These are phyloP conservation scores for Diutina pseudorugosa DNA, from an alignment of 1,139 yeast genomes.

Conservation along the genomic window DNA sequence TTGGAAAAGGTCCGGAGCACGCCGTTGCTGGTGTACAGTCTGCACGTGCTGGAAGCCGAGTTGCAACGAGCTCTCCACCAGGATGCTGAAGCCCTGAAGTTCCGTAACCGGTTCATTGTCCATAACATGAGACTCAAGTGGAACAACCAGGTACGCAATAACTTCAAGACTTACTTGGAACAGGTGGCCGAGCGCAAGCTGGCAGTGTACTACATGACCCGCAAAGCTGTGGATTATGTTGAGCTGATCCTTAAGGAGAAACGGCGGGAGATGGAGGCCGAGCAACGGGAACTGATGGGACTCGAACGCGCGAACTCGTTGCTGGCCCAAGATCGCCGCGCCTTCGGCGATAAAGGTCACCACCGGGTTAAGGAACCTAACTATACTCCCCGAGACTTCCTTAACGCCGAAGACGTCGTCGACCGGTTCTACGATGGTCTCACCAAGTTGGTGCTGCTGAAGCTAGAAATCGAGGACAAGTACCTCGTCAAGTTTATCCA, in stretches of 20 bases:
- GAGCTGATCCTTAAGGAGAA: slow-evolving; percentile 9
- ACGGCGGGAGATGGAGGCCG: background rate
- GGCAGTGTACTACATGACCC: slow-evolving; percentile 49
- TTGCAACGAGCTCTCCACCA: background rate
- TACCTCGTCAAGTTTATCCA: slow-evolving; percentile 29
- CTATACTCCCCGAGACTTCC: slow-evolving; percentile 9
- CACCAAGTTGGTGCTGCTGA: slow-evolving; percentile 13
- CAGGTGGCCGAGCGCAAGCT: slow-evolving; percentile 45
- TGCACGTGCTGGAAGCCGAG: background rate
- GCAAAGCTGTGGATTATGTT: slow-evolving; percentile 61
- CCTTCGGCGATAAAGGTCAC: background rate
- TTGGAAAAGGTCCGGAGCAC: background rate
- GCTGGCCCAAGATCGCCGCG: background rate
- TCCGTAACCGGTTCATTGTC: slow-evolving; percentile 67
- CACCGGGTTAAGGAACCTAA: background rate
- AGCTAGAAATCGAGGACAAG: slow-evolving; percentile 25
- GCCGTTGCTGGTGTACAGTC: background rate
- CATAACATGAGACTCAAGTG: slow-evolving; percentile 72
- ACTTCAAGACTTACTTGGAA: slow-evolving; percentile 50
- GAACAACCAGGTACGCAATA: slow-evolving; percentile 59
- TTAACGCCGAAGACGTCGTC: slow-evolving; percentile 21
- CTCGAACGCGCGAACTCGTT: background rate
- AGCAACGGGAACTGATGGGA: background rate
- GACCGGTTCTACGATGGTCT: slow-evolving; percentile 22
- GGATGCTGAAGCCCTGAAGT: slow-evolving; percentile 13